These are phyloP conservation scores for Dipodascus albidus DNA, from an alignment of 805 yeast genomes.

Conservation along the genomic window DNA sequence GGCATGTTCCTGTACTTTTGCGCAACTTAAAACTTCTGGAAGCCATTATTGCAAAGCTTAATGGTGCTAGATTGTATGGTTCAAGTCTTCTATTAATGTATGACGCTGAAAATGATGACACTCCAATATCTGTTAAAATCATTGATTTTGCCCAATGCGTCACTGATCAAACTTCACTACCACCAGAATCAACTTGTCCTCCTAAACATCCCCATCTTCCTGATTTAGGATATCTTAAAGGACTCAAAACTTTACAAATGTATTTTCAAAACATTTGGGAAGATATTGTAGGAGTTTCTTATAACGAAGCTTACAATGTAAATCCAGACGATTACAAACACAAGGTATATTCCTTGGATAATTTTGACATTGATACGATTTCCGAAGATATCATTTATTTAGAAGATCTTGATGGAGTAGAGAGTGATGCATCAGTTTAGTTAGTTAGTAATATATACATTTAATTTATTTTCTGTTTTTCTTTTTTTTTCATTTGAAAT, in stretches of 20 bases:
- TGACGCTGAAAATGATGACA: slow-evolving; percentile 41
- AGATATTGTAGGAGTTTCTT: slow-evolving; percentile 1
- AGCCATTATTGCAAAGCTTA: slow-evolving; percentile 40
- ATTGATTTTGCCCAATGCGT: slow-evolving; percentile 90
- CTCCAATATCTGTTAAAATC: slow-evolving; percentile 40
- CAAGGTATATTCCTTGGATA: not conserved
- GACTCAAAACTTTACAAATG: slow-evolving; percentile 57
- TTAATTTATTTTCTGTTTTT: not conserved
- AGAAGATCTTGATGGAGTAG: not conserved
- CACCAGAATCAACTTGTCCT: slow-evolving; percentile 45
- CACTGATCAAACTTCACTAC: slow-evolving; percentile 15
- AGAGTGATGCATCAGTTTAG: slow-evolving; percentile 1
- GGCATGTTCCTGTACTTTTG: slow-evolving; percentile 58
- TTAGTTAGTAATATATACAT: not conserved
- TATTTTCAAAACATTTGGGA: slow-evolving; percentile 35
- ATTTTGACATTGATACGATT: not conserved
- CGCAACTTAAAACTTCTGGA: slow-evolving; percentile 48
- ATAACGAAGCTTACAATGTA: not conserved
- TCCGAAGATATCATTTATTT: not conserved
- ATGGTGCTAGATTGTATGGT: slow-evolving; percentile 87
- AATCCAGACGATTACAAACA: not conserved
- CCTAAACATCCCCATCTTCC: slow-evolving; percentile 53
- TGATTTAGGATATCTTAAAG: slow-evolving; percentile 80
- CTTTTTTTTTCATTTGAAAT: too few relatives aligned
- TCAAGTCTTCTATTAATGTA: slow-evolving; percentile 81